Evolutionary conservation across 2,329 filamentous ascomycete genomes (phyloP).

Genomic region (Verticillium alfalfae): DNA sequence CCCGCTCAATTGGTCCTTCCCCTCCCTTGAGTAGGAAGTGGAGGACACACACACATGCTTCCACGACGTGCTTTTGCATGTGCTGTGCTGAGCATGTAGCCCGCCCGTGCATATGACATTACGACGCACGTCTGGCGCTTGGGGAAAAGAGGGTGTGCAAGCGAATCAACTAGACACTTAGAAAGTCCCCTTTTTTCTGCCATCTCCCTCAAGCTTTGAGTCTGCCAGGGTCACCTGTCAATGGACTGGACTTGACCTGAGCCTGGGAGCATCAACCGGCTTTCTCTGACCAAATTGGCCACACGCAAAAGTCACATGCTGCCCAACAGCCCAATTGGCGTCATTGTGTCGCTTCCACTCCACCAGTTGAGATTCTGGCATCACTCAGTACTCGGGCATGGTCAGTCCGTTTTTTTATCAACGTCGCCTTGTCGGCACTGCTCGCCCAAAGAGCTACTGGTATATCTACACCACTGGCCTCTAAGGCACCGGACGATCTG

Average conservation of each 20-base stretch:
- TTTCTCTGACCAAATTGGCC: neutral
- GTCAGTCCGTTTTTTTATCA: neutral
- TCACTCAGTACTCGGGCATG: neutral
- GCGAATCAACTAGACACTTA: neutral
- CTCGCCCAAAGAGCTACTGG: neutral
- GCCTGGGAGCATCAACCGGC: neutral
- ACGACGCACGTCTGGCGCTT: neutral
- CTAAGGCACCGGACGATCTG: neutral
- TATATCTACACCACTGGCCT: neutral
- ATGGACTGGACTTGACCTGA: neutral
- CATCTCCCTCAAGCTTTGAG: neutral
- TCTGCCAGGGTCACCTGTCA: neutral
- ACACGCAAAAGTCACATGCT: neutral
- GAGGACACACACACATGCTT: neutral
- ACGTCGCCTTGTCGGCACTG: neutral
- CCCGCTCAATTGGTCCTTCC: neutral
- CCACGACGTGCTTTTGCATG: neutral
- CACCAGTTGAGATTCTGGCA: neutral
- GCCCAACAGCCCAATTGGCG: neutral
- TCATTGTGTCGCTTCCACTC: neutral
- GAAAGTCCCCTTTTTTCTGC: neutral
- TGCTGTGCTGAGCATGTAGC: neutral
- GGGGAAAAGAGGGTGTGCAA: neutral
- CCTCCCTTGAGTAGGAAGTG: neutral
- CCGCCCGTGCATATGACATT: neutral